These are phyloP conservation scores for Porcisia hertigi DNA, from an alignment of 208 protist species.

Conservation along the genomic window DNA sequence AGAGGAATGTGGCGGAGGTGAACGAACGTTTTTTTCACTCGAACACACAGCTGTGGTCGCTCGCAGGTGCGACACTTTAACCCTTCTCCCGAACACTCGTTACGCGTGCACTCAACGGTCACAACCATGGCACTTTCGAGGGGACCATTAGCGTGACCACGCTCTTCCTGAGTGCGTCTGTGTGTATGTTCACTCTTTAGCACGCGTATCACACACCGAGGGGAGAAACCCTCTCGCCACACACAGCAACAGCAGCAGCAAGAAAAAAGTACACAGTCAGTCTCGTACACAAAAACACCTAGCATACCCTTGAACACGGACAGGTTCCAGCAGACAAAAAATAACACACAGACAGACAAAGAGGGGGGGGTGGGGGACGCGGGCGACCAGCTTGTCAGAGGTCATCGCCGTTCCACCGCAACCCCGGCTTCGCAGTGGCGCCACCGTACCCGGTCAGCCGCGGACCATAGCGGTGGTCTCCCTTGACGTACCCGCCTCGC, in stretches of 20 bases:
- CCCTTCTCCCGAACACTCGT: neutral
- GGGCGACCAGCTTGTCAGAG: constrained; percentile 34
- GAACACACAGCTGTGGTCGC: neutral
- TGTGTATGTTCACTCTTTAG: neutral
- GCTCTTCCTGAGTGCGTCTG: too few species aligned
- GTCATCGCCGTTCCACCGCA: constrained; percentile 86
- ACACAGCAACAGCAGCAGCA: neutral
- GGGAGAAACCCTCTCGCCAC: neutral
- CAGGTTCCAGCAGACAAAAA: neutral
- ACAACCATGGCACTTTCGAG: neutral
- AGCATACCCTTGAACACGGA: neutral
- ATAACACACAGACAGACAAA: neutral
- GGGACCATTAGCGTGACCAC: neutral
- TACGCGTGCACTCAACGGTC: neutral
- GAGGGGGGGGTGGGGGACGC: too few species aligned
- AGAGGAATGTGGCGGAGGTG: neutral
- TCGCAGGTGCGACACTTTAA: neutral
- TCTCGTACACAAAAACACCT: neutral
- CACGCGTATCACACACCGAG: neutral
- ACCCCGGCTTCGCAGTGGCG: constrained; percentile 80
- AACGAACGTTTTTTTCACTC: neutral
- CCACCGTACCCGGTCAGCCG: constrained; percentile 82
- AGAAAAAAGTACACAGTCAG: neutral
- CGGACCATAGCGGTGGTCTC: constrained; percentile 81
- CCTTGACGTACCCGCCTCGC: constrained; percentile 87